Evolutionary conservation across 192 early-diverging fungal genomes (phyloP), one percentile per base, ranked within the genome.

Genomic region (Linnemannia exigua): DNA sequence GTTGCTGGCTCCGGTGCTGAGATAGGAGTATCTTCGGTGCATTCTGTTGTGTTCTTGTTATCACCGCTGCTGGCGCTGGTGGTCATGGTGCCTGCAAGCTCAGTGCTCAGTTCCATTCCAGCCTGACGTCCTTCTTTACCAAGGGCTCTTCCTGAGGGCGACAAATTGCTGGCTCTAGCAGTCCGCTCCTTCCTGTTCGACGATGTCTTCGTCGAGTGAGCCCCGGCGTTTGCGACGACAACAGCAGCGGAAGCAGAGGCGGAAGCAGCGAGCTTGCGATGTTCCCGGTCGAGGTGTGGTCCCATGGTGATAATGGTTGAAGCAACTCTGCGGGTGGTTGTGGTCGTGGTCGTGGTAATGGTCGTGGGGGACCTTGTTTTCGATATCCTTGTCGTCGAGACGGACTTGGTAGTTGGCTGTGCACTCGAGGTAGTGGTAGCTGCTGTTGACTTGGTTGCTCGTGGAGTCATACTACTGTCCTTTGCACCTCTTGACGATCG

Each of bases 341-440:
- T 81, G 48, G 58, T 75, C 2, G 79, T 81, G 9, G 67, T 81
- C 5, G 67, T 74, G 20, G 72, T 48, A n/a, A 52, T 54, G 35
- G 50, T 75, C 7, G 73, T 81, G 33, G 67, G 80, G 1, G 74
- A 48, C 41, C 68, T 63, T 9, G 74, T 35, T 46, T 46, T 75
- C 35, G 73, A 67, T 31, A 28, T n/a, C 28, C 36, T 72, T 52
- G 74, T 74, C 5, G 70, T 33, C 15, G 75, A 66, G 3, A 63
- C 17, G 4, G 71, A 15, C 38, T 75, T 75, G 25, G 38, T 70
- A 11, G 48, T 48, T 74, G 72, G 46, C 17, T 68, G 72, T 37
- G 35, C 8, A 6, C 25, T 14, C 17, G 61, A n/a, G n/a, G 22
- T 38, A n/a, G 19, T n/a, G 1, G 48, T 33, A n/a, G n/a, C n/a